Evolutionary conservation across 208 protist species (phyloP).

Genomic region (Trichomonas vaginalis): DNA sequence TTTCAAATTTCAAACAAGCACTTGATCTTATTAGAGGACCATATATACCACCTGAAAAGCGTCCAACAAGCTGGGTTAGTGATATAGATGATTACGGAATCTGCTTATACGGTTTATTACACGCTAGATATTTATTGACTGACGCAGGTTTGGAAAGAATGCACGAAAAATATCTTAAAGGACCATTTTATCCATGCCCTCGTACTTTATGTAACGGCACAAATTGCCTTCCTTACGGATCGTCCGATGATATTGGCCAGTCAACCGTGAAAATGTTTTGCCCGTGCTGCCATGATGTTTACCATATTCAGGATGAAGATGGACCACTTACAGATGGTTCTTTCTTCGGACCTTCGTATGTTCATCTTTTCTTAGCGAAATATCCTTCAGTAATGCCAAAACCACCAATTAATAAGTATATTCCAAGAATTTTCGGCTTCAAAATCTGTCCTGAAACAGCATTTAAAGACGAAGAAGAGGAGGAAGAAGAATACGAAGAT

Average conservation of each 20-base stretch:
- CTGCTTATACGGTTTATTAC: not conserved
- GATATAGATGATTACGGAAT: slow-evolving; percentile 13
- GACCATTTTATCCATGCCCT: not conserved
- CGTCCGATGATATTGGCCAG: not conserved
- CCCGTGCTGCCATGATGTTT: not conserved
- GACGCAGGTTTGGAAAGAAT: not conserved
- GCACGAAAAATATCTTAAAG: not conserved
- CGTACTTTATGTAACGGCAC: not conserved
- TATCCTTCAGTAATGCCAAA: not conserved
- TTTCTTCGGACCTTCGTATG: not conserved
- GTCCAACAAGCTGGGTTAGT: not conserved
- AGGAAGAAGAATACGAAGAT: not conserved
- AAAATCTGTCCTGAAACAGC: not conserved
- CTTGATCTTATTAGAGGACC: not conserved
- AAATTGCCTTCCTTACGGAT: not conserved
- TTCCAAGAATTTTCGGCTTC: not conserved
- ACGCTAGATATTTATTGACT: slow-evolving; percentile 5
- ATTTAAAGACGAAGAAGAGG: not conserved
- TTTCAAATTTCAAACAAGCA: not conserved
- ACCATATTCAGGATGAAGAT: not conserved
- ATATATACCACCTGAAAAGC: not conserved
- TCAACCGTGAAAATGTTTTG: not conserved
- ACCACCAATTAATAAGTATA: not conserved
- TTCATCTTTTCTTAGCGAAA: not conserved
- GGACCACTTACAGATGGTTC: not conserved